Evolutionary conservation across 2,329 filamentous ascomycete species (phyloP).

Genomic region (Pseudocercospora vitis): DNA sequence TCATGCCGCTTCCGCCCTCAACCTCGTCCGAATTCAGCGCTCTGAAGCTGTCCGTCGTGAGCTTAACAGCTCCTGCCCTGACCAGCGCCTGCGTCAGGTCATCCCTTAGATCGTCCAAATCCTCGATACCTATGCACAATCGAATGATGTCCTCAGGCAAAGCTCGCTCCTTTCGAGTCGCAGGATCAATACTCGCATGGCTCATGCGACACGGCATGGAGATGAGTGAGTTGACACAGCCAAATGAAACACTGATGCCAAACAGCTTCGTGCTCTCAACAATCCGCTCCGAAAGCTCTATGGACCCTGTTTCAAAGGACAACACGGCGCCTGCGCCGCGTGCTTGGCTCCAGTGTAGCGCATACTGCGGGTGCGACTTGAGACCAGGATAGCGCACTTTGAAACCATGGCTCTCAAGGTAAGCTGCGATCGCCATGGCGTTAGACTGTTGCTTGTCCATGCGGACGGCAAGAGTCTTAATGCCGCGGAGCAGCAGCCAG

Average conservation of each 20-base stretch:
- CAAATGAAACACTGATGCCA: slow-evolving; percentile 96
- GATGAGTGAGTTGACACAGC: slow-evolving; percentile 96
- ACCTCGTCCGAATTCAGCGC: slow-evolving; percentile 46
- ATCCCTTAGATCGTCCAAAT: slow-evolving; percentile 86
- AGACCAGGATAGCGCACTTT: slow-evolving; percentile 92
- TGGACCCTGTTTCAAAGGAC: slow-evolving; percentile 91
- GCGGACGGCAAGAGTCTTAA: slow-evolving; percentile 94
- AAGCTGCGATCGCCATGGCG: slow-evolving; percentile 85
- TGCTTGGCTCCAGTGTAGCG: slow-evolving; percentile 92
- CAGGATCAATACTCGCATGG: slow-evolving; percentile 95
- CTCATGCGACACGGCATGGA: slow-evolving; percentile 99
- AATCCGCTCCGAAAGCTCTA: slow-evolving; percentile 80
- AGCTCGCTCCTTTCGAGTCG: slow-evolving; percentile 81
- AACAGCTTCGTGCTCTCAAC: slow-evolving; percentile 90
- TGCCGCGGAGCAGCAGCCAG: slow-evolving; percentile 89
- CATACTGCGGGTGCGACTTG: slow-evolving; percentile 93
- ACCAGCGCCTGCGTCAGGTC: slow-evolving; percentile 89
- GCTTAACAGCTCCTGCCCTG: slow-evolving; percentile 86
- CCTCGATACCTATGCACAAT: slow-evolving; percentile 94
- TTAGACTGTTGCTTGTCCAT: slow-evolving; percentile 99
- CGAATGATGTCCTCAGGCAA: slow-evolving; percentile 97
- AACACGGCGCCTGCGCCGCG: slow-evolving; percentile 91
- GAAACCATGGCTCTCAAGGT: slow-evolving; percentile 88
- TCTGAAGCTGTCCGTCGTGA: slow-evolving; percentile 73
- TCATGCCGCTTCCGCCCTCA: slow-evolving; percentile 31